These are phyloP conservation scores for Thraustochytrium sp. DNA, from an alignment of 352 stramenopile genomes.

Conservation along the genomic window DNA sequence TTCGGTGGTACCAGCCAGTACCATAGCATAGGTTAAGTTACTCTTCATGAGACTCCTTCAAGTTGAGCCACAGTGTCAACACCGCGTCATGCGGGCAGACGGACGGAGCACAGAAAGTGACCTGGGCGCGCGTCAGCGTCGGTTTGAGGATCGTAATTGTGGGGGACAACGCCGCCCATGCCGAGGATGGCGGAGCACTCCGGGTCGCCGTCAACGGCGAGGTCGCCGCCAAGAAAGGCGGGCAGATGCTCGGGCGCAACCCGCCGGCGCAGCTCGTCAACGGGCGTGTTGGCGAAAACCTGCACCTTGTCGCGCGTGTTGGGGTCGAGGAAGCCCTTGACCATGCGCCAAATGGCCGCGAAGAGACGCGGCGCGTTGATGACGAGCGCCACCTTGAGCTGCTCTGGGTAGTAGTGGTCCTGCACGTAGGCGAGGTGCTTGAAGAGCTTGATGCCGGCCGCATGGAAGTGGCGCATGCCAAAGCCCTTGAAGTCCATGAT, in stretches of 20 bases:
- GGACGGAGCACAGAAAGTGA: neutral
- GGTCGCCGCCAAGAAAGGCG: slow-evolving; percentile 10
- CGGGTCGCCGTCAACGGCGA: slow-evolving; percentile 18
- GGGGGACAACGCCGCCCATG: neutral
- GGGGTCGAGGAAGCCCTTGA: slow-evolving; percentile 33
- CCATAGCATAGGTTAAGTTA: no score
- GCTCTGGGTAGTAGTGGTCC: slow-evolving; percentile 43
- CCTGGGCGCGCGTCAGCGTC: neutral
- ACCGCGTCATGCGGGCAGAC: no score
- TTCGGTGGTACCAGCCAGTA: no score
- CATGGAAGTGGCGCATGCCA: slow-evolving; percentile 10
- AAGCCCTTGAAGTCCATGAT: slow-evolving; percentile 30
- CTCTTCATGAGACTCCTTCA: no score
- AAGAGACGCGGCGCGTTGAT: slow-evolving; percentile 42
- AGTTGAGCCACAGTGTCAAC: no score
- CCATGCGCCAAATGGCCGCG: slow-evolving; percentile 35
- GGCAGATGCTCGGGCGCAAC: slow-evolving; percentile 1
- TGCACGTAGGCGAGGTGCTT: neutral
- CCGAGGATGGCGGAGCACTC: neutral
- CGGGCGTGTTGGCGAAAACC: neutral
- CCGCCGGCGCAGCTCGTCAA: neutral
- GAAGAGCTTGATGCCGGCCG: neutral
- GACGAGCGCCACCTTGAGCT: slow-evolving; percentile 37
- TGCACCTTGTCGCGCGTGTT: slow-evolving; percentile 39
- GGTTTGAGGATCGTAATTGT: neutral